These are phyloP conservation scores for Gastrolobium bilobum DNA, from an alignment of 306 rosid genomes.

Conservation along the genomic window DNA sequence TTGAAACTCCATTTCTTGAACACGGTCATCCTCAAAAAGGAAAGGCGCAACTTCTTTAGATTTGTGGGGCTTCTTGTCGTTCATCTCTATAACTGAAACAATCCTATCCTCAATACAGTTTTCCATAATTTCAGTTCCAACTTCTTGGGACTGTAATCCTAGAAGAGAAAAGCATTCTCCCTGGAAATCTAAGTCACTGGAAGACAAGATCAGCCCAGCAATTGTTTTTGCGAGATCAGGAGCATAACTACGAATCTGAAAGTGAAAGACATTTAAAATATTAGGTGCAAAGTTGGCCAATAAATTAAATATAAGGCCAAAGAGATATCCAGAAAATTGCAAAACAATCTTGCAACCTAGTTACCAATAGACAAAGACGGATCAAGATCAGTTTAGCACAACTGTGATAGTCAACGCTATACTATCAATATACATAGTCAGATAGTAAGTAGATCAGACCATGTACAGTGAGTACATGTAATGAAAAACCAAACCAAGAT, in stretches of 20 bases:
- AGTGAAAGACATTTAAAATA: constrained; percentile 36
- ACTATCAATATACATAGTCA: constrained; percentile 27
- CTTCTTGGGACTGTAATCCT: constrained; percentile 71
- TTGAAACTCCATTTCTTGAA: constrained; percentile 52
- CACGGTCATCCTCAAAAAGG: constrained; percentile 66
- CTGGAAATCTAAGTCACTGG: constrained; percentile 73
- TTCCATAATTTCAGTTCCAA: constrained; percentile 64
- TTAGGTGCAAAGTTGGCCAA: constrained; percentile 1
- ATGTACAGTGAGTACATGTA: not conserved
- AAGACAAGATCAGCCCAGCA: constrained; percentile 80
- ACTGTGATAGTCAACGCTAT: not conserved
- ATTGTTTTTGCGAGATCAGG: constrained; percentile 90
- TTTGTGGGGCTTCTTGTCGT: constrained; percentile 69
- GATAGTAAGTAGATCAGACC: not conserved
- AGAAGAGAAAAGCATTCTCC: constrained; percentile 85
- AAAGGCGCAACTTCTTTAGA: constrained; percentile 65
- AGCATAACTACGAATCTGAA: constrained; percentile 78
- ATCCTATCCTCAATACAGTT: constrained; percentile 71
- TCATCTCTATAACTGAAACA: constrained; percentile 71
- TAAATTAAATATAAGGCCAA: constrained; percentile 1
- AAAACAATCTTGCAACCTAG: constrained; percentile 25
- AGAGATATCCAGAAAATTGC: constrained; percentile 10
- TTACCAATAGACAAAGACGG: constrained; percentile 2
- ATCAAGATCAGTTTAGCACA: not conserved
- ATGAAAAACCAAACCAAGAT: constrained; percentile 31